Evolutionary conservation across 495 filamentous ascomycete genomes (phyloP).

Genomic region (Neurospora sp.): DNA sequence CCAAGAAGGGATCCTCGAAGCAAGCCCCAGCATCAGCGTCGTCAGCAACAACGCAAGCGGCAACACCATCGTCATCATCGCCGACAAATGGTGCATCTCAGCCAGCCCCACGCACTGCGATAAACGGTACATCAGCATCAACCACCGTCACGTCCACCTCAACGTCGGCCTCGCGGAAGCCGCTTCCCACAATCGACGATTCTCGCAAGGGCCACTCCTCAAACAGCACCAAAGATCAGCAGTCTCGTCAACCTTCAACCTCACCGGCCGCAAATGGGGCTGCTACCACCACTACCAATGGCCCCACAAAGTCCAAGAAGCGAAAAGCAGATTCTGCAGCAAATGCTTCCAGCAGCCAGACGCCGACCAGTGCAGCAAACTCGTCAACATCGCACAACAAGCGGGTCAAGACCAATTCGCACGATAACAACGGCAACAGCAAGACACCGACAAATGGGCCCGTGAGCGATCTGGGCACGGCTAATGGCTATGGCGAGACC

Average conservation of each 20-base stretch:
- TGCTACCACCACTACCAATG: conserved; percentile 36
- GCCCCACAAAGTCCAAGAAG: conserved; percentile 50
- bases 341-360: conserved; percentile 34
- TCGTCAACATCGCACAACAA: conserved; percentile 21
- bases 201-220: conserved; percentile 13
- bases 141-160: not conserved
- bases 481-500: conserved; percentile 38
- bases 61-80: conserved; percentile 1
- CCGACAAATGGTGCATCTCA: not conserved
- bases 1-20: conserved; percentile 38
- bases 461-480: conserved; percentile 8
- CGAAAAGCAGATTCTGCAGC: conserved; percentile 54
- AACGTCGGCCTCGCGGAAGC: conserved; percentile 13
- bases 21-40: conserved; percentile 15
- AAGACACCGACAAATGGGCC: conserved; percentile 24
- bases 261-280: conserved; percentile 26
- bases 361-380: conserved; percentile 27
- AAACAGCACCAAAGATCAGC: conserved; percentile 20
- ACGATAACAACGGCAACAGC: conserved; percentile 23
- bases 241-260: conserved; percentile 10
- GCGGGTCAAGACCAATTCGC: conserved; percentile 35
- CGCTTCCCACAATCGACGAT: conserved; percentile 22
- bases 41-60: conserved; percentile 13
- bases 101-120: not conserved
- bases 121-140: not conserved